Evolutionary conservation across 179 eudicot genomes (phyloP).

Genomic region (Beta macrorhiza): DNA sequence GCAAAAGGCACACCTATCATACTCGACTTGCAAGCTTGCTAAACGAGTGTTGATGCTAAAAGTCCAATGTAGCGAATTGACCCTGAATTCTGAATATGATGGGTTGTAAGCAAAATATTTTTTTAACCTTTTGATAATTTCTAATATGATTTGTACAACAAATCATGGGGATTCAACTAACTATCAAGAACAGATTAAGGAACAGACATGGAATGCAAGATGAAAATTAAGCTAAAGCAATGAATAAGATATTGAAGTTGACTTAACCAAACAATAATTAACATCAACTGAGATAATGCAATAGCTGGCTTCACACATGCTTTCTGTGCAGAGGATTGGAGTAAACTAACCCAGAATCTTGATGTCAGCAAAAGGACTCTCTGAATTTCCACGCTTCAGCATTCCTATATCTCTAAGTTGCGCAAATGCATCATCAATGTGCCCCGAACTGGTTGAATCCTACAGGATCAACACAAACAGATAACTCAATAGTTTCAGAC

Average conservation of each 20-base stretch:
- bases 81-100: not conserved
- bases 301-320: constrained; percentile 13
- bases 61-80: not conserved
- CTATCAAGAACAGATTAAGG: not conserved
- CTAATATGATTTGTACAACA: not conserved
- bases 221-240: not conserved
- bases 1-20: not conserved
- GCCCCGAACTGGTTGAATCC: not conserved
- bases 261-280: not conserved
- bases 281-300: not conserved
- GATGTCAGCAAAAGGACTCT: not conserved
- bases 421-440: not conserved
- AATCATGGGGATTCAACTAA: not conserved
- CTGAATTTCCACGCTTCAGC: not conserved
- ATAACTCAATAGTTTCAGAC: not conserved
- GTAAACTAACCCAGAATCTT: constrained; percentile 13
- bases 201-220: not conserved
- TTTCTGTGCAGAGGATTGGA: not conserved
- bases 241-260: constrained; percentile 10
- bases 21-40: not conserved
- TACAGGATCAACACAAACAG: not conserved
- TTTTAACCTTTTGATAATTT: not conserved
- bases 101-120: not conserved
- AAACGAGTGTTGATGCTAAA: not conserved
- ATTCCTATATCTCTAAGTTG: not conserved